These are phyloP conservation scores for Hypoxylon sp. DNA, from an alignment of 2,329 filamentous ascomycete genomes.

Conservation along the genomic window DNA sequence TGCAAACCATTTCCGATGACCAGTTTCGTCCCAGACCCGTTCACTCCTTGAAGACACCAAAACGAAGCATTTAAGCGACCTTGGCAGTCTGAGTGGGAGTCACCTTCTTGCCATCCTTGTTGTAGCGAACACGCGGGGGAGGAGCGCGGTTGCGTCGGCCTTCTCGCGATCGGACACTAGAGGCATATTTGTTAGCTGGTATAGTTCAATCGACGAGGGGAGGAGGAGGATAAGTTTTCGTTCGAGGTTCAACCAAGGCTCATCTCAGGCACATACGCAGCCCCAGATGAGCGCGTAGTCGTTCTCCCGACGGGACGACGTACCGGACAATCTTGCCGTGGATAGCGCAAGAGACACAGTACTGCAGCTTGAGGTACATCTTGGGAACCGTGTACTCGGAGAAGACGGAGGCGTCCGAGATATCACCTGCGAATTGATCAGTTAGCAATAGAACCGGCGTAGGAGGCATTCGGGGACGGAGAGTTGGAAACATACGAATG, in stretches of 20 bases:
- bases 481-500: constrained; percentile 83
- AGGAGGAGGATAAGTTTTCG: constrained; percentile 45
- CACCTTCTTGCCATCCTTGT: constrained; percentile 99
- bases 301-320: constrained; percentile 73
- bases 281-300: constrained; percentile 61
- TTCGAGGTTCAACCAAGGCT: constrained; percentile 70
- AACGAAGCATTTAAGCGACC: constrained; percentile 61
- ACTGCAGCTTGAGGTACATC: constrained; percentile 99
- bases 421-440: constrained; percentile 84
- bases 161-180: constrained; percentile 94
- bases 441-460: neutral
- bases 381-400: constrained; percentile 99
- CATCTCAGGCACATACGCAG: constrained; percentile 65
- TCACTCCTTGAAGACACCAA: constrained; percentile 49
- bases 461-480: constrained; percentile 11
- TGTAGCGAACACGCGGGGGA: constrained; percentile 97
- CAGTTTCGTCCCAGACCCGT: constrained; percentile 46
- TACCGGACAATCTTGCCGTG: constrained; percentile 99
- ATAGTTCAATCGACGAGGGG: constrained; percentile 45
- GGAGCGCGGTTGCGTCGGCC: constrained; percentile 99
- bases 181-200: constrained; percentile 60
- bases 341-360: constrained; percentile 99
- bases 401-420: constrained; percentile 99
- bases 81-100: constrained; percentile 85
- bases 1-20: constrained; percentile 53